Conservation (phyloP, 257 asterid genomes). For the Solanum habrochaites region DNA sequence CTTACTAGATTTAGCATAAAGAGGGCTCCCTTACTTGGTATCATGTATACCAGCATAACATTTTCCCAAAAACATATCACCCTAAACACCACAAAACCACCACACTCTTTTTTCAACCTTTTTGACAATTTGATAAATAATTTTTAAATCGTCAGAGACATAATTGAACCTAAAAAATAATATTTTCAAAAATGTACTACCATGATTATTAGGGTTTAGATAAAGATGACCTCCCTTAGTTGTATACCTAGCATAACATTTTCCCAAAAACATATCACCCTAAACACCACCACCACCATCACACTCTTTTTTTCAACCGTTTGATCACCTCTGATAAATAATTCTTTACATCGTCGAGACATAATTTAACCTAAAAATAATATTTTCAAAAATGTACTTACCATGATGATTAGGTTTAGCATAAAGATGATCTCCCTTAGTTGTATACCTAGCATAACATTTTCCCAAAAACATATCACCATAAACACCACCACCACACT, state of each 20-base stretch:
- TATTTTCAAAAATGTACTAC: too few species aligned
- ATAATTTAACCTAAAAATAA: neutral
- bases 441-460: conserved; percentile 86
- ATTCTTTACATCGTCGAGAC: too few species aligned
- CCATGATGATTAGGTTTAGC: conserved; percentile 40
- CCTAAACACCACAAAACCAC: conserved; percentile 59
- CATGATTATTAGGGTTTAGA: too few species aligned
- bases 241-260: conserved; percentile 84
- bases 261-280: conserved; percentile 75
- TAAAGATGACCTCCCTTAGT: too few species aligned
- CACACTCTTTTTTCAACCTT: too few species aligned
- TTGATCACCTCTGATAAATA: conserved; percentile 58
- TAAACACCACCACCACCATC: conserved; percentile 65
- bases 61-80: conserved; percentile 73
- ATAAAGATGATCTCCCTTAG: conserved; percentile 45
- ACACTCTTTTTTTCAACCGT: conserved; percentile 68
- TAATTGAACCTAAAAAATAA: too few species aligned
- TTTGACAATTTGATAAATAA: too few species aligned
- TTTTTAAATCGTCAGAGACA: too few species aligned
- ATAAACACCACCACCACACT: conserved; percentile 84
- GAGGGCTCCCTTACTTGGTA: conserved; percentile 44
- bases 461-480: conserved; percentile 88
- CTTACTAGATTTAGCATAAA: conserved; percentile 21
- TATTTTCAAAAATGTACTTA: neutral
- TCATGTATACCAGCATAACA: conserved; percentile 74